Conservation (phyloP, 2,329 filamentous ascomycete genomes). For the Madurella mycetomatis region DNA sequence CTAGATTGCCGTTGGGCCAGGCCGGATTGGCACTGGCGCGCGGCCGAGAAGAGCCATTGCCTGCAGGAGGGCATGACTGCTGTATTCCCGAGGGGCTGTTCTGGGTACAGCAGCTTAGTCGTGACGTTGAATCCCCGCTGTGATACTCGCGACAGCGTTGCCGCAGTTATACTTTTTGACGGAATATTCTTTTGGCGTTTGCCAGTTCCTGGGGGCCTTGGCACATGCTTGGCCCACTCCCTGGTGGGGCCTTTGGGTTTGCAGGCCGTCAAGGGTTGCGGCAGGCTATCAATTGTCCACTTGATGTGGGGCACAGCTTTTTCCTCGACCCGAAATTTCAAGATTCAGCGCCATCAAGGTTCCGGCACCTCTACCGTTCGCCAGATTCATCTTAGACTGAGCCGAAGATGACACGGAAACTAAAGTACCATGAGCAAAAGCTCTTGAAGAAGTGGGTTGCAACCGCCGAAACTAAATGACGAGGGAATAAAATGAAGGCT, state of each 20-base stretch:
- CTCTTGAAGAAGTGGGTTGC: slow-evolving; percentile 43
- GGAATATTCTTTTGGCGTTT: slow-evolving; percentile 15
- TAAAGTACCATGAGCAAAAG: slow-evolving; percentile 96
- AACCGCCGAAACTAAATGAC: not conserved
- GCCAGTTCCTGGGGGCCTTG: slow-evolving; percentile 7
- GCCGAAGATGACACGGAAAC: slow-evolving; percentile 78
- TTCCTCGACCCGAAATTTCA: slow-evolving; percentile 16
- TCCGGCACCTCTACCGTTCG: not conserved
- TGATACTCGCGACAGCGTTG: not conserved
- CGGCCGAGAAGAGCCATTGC: slow-evolving; percentile 23
- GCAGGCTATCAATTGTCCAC: slow-evolving; percentile 14
- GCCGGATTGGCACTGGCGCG: slow-evolving; percentile 19
- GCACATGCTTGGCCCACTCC: not conserved
- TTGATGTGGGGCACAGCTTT: slow-evolving; percentile 14
- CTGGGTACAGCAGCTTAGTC: not conserved
- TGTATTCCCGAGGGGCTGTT: not conserved
- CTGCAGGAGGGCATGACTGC: slow-evolving; percentile 21
- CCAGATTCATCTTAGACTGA: not conserved
- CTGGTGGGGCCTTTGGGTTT: not conserved
- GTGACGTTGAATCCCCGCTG: not conserved
- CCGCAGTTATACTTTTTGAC: slow-evolving; percentile 16
- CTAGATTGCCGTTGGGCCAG: slow-evolving; percentile 15
- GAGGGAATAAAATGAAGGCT: not conserved
- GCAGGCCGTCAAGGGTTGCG: slow-evolving; percentile 9
- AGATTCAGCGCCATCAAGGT: slow-evolving; percentile 14